A percentile compares a stretch with the other conserved stretches of the same genome.
phyloP scores from a whole-genome alignment of 2,329 filamentous ascomycete species.

The Biscogniauxia mediterranea region DNA sequence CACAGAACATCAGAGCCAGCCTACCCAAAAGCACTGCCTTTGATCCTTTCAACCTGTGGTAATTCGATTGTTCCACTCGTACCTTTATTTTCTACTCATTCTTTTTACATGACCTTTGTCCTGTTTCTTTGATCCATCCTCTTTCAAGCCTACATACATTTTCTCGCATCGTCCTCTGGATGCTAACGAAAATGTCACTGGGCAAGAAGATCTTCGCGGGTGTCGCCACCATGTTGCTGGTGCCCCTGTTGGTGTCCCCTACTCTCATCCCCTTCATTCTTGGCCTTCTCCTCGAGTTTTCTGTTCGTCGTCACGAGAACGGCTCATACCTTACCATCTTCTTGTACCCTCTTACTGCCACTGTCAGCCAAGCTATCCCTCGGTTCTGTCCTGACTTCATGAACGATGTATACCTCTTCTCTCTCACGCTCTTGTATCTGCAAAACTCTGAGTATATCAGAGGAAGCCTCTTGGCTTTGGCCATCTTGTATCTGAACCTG shows the following conservation, averaged over 20 bases:
- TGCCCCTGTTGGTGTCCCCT: not conserved
- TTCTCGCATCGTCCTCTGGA: not conserved
- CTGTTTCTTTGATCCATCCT: not conserved
- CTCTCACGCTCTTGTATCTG: not conserved
- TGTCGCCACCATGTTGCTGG: not conserved
- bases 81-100: not conserved
- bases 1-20: not conserved
- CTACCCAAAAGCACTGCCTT: not conserved
- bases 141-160: not conserved
- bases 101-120: not conserved
- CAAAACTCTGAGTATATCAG: not conserved
- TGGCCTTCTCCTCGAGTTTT: not conserved
- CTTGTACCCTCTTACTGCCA: not conserved
- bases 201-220: not conserved
- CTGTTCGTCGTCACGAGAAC: not conserved
- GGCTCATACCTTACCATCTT: not conserved
- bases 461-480: not conserved
- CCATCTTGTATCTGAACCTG: not conserved
- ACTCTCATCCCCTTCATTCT: not conserved
- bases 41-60: not conserved
- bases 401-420: not conserved
- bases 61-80: not conserved
- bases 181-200: not conserved
- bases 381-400: not conserved
- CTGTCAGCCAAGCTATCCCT: not conserved